Evolutionary conservation across 2,329 filamentous ascomycete genomes (phyloP), one percentile per base, ranked within the genome.

Genomic region (Ophiostoma australiae): DNA sequence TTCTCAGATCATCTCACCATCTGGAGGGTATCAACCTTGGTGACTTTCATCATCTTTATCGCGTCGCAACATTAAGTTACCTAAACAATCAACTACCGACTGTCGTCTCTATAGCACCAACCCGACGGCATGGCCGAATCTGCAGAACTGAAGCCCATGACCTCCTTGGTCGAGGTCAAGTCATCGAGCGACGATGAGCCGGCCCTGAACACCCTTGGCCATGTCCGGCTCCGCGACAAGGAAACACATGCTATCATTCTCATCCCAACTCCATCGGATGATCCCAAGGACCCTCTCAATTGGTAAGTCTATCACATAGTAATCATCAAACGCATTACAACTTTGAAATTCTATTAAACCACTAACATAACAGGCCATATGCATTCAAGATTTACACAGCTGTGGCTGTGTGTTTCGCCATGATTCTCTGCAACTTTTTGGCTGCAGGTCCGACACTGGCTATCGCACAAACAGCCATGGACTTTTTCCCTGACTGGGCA

Each of bases 371-470:
- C 35, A 73, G 69, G 67, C 67, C n/a, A 0, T 6, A 31, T 15
- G 15, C 69, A 74, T 84, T 82, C 73, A 84, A 85, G 69, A 80
- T 81, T 72, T 86, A 85, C 75, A 83, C 83, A 52, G 84, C 84
- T 10, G 75, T 78, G 67, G 77, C 85, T 17, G 80, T 86, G 44
- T 86, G 83, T 75, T 72, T 83, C 3, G 84, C 85, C 69, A 86
- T 87, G 79, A 80, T 85, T 72, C 81, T 87, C 77, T 85, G 81
- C 77, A 87, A 87, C 76, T 87, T 87, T 73, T 77, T 87, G 4
- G 84, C 85, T 0, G 85, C 84, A n/a, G 85, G 82, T 0, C 85
- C 85, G 3, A 81, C 82, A 3, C 82, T 87, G 39, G 84, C 83
- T 70, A 83, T 87, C 58, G 77, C 83, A 13, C 74, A 80, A 2